Base-by-base conservation (phyloP, 805 yeast genomes). In the Candida tibetensis region DNA sequence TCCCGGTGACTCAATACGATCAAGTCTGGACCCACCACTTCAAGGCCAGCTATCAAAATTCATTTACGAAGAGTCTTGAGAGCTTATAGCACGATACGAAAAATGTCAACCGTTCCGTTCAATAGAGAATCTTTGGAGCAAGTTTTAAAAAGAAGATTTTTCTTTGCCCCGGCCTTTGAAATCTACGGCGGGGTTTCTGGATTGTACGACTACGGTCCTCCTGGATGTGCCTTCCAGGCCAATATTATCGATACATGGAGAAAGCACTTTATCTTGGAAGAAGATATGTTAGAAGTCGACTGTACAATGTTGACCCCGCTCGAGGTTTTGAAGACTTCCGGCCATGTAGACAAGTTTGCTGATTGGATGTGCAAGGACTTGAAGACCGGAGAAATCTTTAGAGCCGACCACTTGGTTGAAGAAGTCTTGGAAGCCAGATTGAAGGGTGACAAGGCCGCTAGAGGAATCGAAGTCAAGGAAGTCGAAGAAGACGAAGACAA, bases 101-200 rank as follows among this genome's bases (percentile, higher is more conserved):
- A 40, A 25, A 62, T 62, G 69, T 53, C 66, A 26, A 52, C 64
- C 28, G 52, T 55, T 36, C 73, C 73, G 40, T 85, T 91, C 61
- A 79, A 77, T 53, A 85, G 99, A 64, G 99, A 93, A 48, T 72
- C 77, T 47, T 74, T 93, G 57, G 99, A 93, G 66, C 82, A 85
- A 62, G 87, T 90, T 41, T 72, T 93, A 55, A 93, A 91, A 66
- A 83, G 97, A 65, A 81, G 99, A 62, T 93, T 93, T 73, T 93
- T 93, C 69, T 95, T 79, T 62, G 96, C 98, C 13, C 99, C 99
- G 48, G 82, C 98, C 25, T 93, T 93, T 57, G 99, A 93, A 62
- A 79, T 91, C 47, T 93, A 93, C 64, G 99, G 99, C 52, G 99
- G 99, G 64, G 98, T 93, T 32, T 86, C 96, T 34, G 99, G 99